Percentiles rank a stretch among this genome's conserved stretches.
phyloP scores from a whole-genome alignment of 805 yeast species.

The Danielia oregonensis region DNA sequence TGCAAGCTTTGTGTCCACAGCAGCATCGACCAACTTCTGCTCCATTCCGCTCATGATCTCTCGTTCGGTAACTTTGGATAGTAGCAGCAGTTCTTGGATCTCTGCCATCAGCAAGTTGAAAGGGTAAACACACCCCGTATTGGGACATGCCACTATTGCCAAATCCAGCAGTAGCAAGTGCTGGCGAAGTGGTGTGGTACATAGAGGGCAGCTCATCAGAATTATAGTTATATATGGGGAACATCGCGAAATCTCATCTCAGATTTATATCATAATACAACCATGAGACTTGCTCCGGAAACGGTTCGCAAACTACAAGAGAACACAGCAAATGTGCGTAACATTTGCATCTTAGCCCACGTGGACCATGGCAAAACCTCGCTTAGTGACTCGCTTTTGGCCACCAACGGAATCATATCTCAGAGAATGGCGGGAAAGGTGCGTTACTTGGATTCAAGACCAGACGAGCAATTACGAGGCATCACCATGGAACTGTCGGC shows the following conservation, averaged over 20 bases:
- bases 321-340: conserved; percentile 68
- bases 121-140: conserved; percentile 27
- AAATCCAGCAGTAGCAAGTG: conserved; percentile 25
- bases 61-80: conserved; percentile 17
- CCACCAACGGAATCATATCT: conserved; percentile 95
- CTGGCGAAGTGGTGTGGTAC: conserved; percentile 21
- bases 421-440: conserved; percentile 94
- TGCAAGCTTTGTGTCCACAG: conserved; percentile 23
- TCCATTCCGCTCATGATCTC: conserved; percentile 26
- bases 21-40: conserved; percentile 21
- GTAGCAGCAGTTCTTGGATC: conserved; percentile 21
- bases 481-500: conserved; percentile 98
- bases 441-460: conserved; percentile 86
- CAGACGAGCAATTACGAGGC: conserved; percentile 94
- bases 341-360: conserved; percentile 94
- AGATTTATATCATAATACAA: not conserved
- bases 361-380: conserved; percentile 99
- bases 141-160: conserved; percentile 27
- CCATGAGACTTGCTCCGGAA: conserved; percentile 58
- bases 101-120: conserved; percentile 29
- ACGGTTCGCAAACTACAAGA: conserved; percentile 65
- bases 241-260: no score
- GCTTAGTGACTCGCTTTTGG: conserved; percentile 83
- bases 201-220: conserved; percentile 28
- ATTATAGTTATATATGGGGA: not conserved